Evolutionary conservation across 768 basidiomycete genomes (phyloP), one percentile per base, ranked within the genome.

Genomic region (Tulasnella sp.): DNA sequence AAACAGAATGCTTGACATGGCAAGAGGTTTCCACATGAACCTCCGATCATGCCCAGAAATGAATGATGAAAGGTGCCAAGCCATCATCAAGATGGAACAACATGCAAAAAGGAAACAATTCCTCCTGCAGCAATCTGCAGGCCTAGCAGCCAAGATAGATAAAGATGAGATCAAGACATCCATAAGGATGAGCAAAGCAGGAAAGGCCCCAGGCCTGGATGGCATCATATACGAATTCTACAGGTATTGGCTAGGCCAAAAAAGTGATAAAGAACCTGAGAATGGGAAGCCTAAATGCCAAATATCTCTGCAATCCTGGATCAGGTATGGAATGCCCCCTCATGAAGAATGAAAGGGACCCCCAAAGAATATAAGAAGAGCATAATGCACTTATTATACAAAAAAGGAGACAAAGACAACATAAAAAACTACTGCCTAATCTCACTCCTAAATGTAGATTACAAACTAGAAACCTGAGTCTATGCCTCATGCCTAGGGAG

Each of bases 211-310:
- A 1, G 60, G 60, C 1, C 3, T 2, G 3, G 55, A 61, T 21
- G 55, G 60, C 5, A 5, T 61, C 7, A 24, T 41, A 8, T 56
- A 45, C 45, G 60, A 61, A 30, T 38, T 60, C 7, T 61, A 61
- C 23, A 58, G 60, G 15, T 13, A 58, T 11, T n/a, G 26, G 21
- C 23, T 56, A 24, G 53, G 2, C 23, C 0, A 2, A 2, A 2
- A 17, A 54, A 41, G 17, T 7, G 3, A 17, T 15, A 17, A 4
- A 54, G 3, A 32, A 51, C 2, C 34, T 59, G 3, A n/a, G 10
- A 19, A 3, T 17, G n/a, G 27, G 29, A 27, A 56, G 10, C 2
- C 8, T 11, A 13, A 55, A 21, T 56, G 19, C 50, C 44, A 0
- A 4, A 56, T 26, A 61, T 61, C 11, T 3, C 2, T 3, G 9